Conservation (phyloP, 148 eudicot genomes). For the Simmondsia chinensis region DNA sequence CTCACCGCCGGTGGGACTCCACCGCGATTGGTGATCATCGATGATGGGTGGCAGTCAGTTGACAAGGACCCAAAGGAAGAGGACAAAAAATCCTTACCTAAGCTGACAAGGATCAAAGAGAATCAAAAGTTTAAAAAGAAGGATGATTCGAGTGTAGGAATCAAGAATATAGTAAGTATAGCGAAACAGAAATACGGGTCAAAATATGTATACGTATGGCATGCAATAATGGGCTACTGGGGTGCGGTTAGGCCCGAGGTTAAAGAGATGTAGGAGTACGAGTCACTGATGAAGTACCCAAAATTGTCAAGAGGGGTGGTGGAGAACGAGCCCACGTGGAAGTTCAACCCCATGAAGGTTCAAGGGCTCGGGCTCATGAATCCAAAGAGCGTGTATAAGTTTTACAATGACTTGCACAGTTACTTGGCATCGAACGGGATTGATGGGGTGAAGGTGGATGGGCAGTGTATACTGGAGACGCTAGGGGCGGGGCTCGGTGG, state of each 20-base stretch:
- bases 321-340: slow-evolving; percentile 73
- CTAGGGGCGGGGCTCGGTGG: slow-evolving; percentile 77
- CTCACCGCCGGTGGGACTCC: slow-evolving; percentile 53
- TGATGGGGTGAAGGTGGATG: slow-evolving; percentile 93
- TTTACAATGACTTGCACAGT: slow-evolving; percentile 58
- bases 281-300: slow-evolving; percentile 47
- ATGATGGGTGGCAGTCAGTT: slow-evolving; percentile 84
- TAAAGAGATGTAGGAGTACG: slow-evolving; percentile 60
- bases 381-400: slow-evolving; percentile 61
- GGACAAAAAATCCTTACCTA: slow-evolving; percentile 17
- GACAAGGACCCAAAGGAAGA: slow-evolving; percentile 19
- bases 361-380: slow-evolving; percentile 71
- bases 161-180: slow-evolving; percentile 42
- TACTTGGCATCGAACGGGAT: slow-evolving; percentile 66
- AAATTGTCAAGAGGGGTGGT: slow-evolving; percentile 42
- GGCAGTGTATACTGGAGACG: slow-evolving; percentile 72
- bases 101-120: slow-evolving; percentile 67
- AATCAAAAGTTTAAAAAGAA: slow-evolving; percentile 51
- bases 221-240: slow-evolving; percentile 82
- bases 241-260: slow-evolving; percentile 79
- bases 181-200: slow-evolving; percentile 62
- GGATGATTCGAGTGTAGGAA: slow-evolving; percentile 52
- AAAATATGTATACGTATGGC: slow-evolving; percentile 88
- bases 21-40: slow-evolving; percentile 76
- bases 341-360: slow-evolving; percentile 40